Evolutionary conservation across 2,329 filamentous ascomycete genomes (phyloP), one percentile per base, ranked within the genome.

Genomic region (Microsporum audouinii): DNA sequence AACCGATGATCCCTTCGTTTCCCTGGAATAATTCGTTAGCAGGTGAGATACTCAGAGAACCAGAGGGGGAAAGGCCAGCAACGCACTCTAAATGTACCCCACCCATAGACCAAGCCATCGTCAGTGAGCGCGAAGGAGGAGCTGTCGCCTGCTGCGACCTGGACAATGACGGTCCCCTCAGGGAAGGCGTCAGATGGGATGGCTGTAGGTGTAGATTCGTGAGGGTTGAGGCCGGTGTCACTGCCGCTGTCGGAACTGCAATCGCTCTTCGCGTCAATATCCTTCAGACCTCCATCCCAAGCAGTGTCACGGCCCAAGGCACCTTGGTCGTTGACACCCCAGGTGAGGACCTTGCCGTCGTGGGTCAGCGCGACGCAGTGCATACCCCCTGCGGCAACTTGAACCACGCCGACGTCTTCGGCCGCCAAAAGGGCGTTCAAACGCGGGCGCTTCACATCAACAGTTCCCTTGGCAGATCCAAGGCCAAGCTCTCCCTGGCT

Each of bases 301-400:
- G 76, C 76, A 2, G 88, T 91, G 70, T 88, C 82, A 69, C 89
- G 81, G 47, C 89, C 89, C 41, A 95, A 80, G 6, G 89, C 88
- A 64, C 88, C 87, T 69, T 91, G 85, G 70, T 95, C 89, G 71
- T 94, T 94, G 67, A 94, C 89, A 60, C 89, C 89, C 89, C 89
- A 95, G 33, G 88, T 91, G 60, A 90, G 77, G 66, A 95, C 88
- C 75, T 85, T 86, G 78, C 91, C 89, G 72, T 92, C 87, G 66
- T 85, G 82, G 57, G 89, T 92, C 59, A 94, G 76, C 2, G 86
- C 88, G 64, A 88, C 78, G 59, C 81, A 85, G 74, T 95, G 89
- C 88, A 95, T 92, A 61, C 88, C 89, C 63, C 89, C 89, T 63
- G 86, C 85, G 58, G 88, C 85, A 61, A 95, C 75, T 72, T 88